phyloP scores from a whole-genome alignment of 805 yeast species.

The Schwanniomyces yamadae region DNA sequence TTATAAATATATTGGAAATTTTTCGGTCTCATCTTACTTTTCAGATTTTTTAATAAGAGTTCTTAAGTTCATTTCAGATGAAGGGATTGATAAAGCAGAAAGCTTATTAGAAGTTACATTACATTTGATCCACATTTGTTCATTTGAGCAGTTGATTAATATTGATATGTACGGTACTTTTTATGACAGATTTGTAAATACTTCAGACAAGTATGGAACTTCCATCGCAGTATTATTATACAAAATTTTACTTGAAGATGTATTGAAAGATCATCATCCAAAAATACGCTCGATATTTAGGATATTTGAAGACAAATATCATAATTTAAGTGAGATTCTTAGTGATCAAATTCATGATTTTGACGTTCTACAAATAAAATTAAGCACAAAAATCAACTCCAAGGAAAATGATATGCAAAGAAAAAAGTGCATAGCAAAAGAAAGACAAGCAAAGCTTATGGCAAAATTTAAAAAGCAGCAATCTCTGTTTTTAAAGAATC shows the following conservation, averaged over 20 bases:
- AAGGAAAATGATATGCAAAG: slow-evolving; percentile 46
- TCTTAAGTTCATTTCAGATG: slow-evolving; percentile 35
- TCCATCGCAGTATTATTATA: slow-evolving; percentile 40
- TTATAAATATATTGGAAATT: slow-evolving; percentile 46
- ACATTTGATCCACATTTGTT: slow-evolving; percentile 66
- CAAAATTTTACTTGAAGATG: slow-evolving; percentile 39
- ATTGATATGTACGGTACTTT: slow-evolving; percentile 29
- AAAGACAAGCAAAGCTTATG: slow-evolving; percentile 66
- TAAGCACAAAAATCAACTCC: slow-evolving; percentile 10
- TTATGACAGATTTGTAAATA: slow-evolving; percentile 26
- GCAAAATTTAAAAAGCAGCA: slow-evolving; percentile 83
- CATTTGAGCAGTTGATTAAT: slow-evolving; percentile 32
- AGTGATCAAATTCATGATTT: slow-evolving; percentile 21
- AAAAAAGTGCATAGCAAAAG: slow-evolving; percentile 68
- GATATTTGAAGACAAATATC: slow-evolving; percentile 24
- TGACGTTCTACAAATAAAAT: slow-evolving; percentile 20
- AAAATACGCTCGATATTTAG: slow-evolving; percentile 58
- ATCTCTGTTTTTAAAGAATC: slow-evolving; percentile 62
- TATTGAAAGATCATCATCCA: slow-evolving; percentile 45
- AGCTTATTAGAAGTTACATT: slow-evolving; percentile 56
- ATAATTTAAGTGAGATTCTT: slow-evolving; percentile 18
- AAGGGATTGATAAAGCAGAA: slow-evolving; percentile 48
- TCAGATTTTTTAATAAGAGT: slow-evolving; percentile 52
- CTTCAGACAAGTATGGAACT: slow-evolving; percentile 28
- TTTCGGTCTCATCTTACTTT: slow-evolving; percentile 55